These are phyloP conservation scores for Thielaviopsis musarum DNA, from an alignment of 2,329 filamentous ascomycete species.

Conservation along the genomic window DNA sequence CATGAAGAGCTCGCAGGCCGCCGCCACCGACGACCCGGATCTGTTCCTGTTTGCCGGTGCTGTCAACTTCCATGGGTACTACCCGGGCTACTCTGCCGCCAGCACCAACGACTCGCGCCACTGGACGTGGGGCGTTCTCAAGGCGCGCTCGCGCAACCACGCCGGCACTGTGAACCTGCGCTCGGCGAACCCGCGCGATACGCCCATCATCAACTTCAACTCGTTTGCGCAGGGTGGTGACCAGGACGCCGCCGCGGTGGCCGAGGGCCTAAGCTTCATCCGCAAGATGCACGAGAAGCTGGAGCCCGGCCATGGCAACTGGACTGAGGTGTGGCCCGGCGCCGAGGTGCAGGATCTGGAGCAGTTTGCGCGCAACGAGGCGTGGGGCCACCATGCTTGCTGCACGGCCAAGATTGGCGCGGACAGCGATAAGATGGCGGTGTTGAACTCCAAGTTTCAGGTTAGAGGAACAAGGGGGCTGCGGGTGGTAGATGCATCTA, in stretches of 20 bases:
- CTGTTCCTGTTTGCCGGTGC: slow-evolving; percentile 38
- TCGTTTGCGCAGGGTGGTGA: slow-evolving; percentile 33
- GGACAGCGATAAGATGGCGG: slow-evolving; percentile 35
- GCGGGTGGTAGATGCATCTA: slow-evolving; percentile 44
- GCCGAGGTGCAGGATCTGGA: slow-evolving; percentile 12
- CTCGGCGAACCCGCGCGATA: slow-evolving; percentile 43
- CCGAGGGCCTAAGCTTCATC: slow-evolving; percentile 19
- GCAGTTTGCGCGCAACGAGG: slow-evolving; percentile 19
- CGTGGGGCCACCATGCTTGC: slow-evolving; percentile 40
- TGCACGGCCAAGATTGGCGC: slow-evolving; percentile 40
- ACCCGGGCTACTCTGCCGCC: slow-evolving; percentile 33
- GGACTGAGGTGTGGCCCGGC: slow-evolving; percentile 10
- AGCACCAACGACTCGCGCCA: slow-evolving; percentile 26
- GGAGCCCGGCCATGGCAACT: slow-evolving; percentile 14
- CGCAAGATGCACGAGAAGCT: slow-evolving; percentile 14
- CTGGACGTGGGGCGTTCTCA: slow-evolving; percentile 29
- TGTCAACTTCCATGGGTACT: slow-evolving; percentile 38
- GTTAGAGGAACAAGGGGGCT: slow-evolving; percentile 38
- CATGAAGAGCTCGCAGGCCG: slow-evolving; percentile 8
- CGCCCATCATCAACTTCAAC: slow-evolving; percentile 45
- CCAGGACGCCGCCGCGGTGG: slow-evolving; percentile 25
- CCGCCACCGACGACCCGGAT: slow-evolving; percentile 27
- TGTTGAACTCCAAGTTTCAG: slow-evolving; percentile 39
- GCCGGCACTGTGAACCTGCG: slow-evolving; percentile 44
- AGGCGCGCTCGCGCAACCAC: slow-evolving; percentile 36